Conservation (phyloP, 495 filamentous ascomycete species). For the Neurospora sp. region DNA sequence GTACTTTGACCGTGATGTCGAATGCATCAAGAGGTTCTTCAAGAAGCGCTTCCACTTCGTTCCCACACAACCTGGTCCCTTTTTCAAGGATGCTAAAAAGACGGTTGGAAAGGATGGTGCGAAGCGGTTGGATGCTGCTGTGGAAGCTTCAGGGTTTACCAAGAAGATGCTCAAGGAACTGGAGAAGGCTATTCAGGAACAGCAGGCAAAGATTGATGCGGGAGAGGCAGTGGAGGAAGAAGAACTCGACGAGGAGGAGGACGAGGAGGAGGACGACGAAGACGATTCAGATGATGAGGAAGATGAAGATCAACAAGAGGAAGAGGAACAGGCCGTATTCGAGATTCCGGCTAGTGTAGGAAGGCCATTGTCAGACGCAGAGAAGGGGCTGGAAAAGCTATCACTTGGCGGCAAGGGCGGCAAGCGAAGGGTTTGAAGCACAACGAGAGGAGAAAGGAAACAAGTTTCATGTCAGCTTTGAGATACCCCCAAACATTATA, state of each 20-base stretch:
- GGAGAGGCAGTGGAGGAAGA: slow-evolving; percentile 23
- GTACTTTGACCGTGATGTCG: slow-evolving; percentile 92
- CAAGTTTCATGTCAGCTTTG: background rate
- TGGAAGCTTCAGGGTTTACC: slow-evolving; percentile 89
- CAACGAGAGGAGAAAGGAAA: background rate
- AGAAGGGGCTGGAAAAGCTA: background rate
- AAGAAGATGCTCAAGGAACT: slow-evolving; percentile 92
- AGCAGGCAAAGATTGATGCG: slow-evolving; percentile 26
- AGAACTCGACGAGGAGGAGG: slow-evolving; percentile 7
- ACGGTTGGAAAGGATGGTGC: slow-evolving; percentile 51
- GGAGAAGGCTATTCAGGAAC: slow-evolving; percentile 73
- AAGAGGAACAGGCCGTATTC: background rate
- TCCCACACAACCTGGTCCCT: slow-evolving; percentile 71
- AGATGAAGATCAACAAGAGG: background rate
- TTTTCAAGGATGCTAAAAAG: slow-evolving; percentile 73
- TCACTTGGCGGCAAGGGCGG: background rate
- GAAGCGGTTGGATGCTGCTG: slow-evolving; percentile 71
- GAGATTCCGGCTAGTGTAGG: background rate
- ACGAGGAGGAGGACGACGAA: slow-evolving; percentile 5
- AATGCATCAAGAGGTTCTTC: slow-evolving; percentile 91
- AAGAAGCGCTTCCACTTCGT: slow-evolving; percentile 78
- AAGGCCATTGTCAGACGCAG: background rate
- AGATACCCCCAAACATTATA: background rate
- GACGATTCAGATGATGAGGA: background rate
- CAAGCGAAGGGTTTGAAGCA: background rate